These are phyloP conservation scores for Phytophthora agathidicida DNA, from an alignment of 352 stramenopile genomes.

Conservation along the genomic window DNA sequence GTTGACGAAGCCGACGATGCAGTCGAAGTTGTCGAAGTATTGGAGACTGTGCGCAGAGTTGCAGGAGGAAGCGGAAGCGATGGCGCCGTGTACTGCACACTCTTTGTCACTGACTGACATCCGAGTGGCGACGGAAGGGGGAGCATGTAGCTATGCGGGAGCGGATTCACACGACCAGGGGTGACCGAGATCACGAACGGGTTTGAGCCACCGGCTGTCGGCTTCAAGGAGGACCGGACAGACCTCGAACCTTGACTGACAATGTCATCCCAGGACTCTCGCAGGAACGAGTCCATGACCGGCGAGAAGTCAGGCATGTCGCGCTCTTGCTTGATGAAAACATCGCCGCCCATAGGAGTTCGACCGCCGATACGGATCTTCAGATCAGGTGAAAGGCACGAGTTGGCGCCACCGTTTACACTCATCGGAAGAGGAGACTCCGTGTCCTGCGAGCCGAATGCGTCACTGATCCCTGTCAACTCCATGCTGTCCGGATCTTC, in stretches of 20 bases:
- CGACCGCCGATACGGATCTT: conserved; percentile 39
- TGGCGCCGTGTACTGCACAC: conserved; percentile 17
- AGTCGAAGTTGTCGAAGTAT: conserved; percentile 31
- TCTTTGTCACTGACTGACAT: conserved; percentile 20
- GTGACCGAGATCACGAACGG: conserved; percentile 22
- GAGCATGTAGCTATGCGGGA: conserved; percentile 36
- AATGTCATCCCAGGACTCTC: conserved; percentile 65
- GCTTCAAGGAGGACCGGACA: conserved; percentile 33
- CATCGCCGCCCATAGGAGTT: conserved; percentile 24
- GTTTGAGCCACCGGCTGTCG: conserved; percentile 5
- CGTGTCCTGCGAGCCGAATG: conserved; percentile 41
- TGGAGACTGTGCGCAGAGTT: conserved; percentile 27
- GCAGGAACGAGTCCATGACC: conserved; percentile 65
- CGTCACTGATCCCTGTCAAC: conserved; percentile 49
- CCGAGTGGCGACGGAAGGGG: conserved; percentile 15
- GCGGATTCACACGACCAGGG: conserved; percentile 30
- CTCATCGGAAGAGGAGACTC: conserved; percentile 21
- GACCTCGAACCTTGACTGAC: conserved; percentile 29
- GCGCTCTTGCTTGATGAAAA: conserved; percentile 51
- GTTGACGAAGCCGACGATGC: conserved; percentile 32
- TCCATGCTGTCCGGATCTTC: conserved; percentile 51
- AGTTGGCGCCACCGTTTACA: background rate
- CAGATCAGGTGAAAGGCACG: conserved; percentile 42
- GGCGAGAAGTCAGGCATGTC: conserved; percentile 48
- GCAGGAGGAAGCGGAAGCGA: conserved; percentile 28